Percentiles rank a stretch among this genome's conserved stretches.
phyloP scores from a whole-genome alignment of 106 monocot species.

The Phalaenopsis equestris region DNA sequence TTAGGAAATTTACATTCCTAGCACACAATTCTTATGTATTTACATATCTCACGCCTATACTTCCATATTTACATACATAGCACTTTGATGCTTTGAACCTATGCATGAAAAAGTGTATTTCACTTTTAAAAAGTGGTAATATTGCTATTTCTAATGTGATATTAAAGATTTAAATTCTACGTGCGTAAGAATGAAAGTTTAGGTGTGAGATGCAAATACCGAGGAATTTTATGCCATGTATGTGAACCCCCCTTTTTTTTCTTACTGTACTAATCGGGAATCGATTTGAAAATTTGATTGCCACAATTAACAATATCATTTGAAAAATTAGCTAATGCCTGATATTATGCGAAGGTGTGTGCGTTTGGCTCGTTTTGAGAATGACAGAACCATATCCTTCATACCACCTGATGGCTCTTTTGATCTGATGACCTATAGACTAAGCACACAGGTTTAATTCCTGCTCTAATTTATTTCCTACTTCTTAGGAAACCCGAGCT shows the following conservation, averaged over 20 bases:
- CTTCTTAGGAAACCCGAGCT: background rate
- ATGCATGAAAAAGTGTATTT: too few species aligned
- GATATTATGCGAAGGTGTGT: conserved; percentile 58
- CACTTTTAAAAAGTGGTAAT: too few species aligned
- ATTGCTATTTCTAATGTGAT: too few species aligned
- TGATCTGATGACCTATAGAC: conserved; percentile 97
- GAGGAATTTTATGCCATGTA: too few species aligned
- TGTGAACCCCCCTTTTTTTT: background rate
- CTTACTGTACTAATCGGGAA: background rate
- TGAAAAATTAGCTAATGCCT: background rate
- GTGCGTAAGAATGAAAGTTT: too few species aligned
- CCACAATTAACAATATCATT: background rate
- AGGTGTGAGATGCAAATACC: too few species aligned
- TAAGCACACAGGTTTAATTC: conserved; percentile 76
- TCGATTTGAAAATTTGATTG: background rate
- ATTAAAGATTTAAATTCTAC: too few species aligned
- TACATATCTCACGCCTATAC: too few species aligned
- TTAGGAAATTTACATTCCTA: too few species aligned
- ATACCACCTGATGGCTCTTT: conserved; percentile 97
- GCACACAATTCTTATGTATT: too few species aligned
- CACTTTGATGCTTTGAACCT: too few species aligned
- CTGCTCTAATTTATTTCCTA: background rate
- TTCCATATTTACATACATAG: too few species aligned
- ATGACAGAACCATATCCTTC: conserved; percentile 99
- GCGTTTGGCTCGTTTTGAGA: conserved; percentile 93